Evolutionary conservation across 352 stramenopile species (phyloP), one percentile per base, ranked within the genome.

Genomic region (Pythium guiyangense): DNA sequence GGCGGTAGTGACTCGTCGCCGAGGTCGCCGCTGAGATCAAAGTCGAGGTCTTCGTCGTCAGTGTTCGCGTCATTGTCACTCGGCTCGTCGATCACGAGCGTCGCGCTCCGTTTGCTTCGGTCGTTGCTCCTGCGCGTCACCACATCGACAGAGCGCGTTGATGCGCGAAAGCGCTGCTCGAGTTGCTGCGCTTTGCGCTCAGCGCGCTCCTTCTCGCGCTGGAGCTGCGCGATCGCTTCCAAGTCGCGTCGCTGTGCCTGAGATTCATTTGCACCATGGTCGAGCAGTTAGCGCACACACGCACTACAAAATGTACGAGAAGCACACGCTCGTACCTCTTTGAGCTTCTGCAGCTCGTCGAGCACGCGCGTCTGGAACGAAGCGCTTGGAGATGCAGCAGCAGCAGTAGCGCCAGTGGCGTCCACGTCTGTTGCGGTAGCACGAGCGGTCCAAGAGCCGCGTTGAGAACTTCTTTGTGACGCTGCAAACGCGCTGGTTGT

Each of bases 361-460:
- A 88, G 40, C 11, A 88, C 67, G 53, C 78, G 64, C 0, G 68
- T 51, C 58, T 85, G 68, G 44, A 88, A 88, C 18, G 66, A 67
- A 17, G 62, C 58, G 17, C 8, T 40, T 25, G 18, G n/a, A 47
- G 18, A 27, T 12, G 42, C 42, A 25, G 4, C 20, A 47, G 39
- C 39, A 18, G 15, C 18, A n/a, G n/a, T n/a, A n/a, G n/a, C n/a
- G n/a, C n/a, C n/a, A n/a, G n/a, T n/a, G 39, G 18, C 20, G 42
- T 20, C 15, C 15, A 25, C 18, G 15, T 47, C 18, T 10, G 42
- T 27, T 18, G 15, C 3, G 20, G 18, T 47, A 6, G 31, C 31
- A n/a, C 42, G 42, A 27, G 42, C 39, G 39, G 39, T 44, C 39
- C 14, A 44, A 2, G 31, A 9, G 31, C 31, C 31, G 12, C 31